Evolutionary conservation across 495 filamentous ascomycete genomes (phyloP).

Genomic region (Cladorrhinum samala): DNA sequence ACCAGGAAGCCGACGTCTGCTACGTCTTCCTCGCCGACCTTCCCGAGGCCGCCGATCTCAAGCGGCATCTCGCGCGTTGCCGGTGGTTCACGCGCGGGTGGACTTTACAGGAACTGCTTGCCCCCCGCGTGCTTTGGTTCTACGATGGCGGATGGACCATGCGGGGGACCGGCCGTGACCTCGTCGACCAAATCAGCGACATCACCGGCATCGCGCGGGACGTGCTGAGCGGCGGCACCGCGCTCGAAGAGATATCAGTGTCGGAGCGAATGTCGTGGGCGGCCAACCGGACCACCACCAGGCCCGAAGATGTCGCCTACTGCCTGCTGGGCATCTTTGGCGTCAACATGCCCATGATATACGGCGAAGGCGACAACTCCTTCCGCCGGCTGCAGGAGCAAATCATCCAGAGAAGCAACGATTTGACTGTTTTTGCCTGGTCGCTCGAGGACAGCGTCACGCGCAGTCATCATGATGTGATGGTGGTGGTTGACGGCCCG

Average conservation of each 20-base stretch:
- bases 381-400: conserved; percentile 12
- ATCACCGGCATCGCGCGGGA: conserved; percentile 1
- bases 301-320: conserved; percentile 11
- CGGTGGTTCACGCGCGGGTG: too few species aligned
- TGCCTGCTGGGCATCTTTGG: conserved; percentile 11
- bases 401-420: conserved; percentile 1
- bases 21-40: conserved; percentile 24
- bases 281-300: neutral
- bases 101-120: neutral
- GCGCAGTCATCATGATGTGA: neutral
- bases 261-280: conserved; percentile 13
- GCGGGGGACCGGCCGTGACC: neutral
- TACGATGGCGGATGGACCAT: conserved; percentile 21
- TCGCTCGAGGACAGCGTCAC: neutral
- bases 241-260: neutral
- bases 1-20: conserved; percentile 21
- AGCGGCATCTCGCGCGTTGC: neutral
- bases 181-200: neutral
- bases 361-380: conserved; percentile 8
- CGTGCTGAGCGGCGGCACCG: neutral
- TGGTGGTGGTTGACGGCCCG: too few species aligned
- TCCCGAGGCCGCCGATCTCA: neutral
- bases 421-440: conserved; percentile 5
- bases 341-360: conserved; percentile 10
- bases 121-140: conserved; percentile 9